Conservation (phyloP, 1,139 yeast genomes). For the Nematodospora anomalae region DNA sequence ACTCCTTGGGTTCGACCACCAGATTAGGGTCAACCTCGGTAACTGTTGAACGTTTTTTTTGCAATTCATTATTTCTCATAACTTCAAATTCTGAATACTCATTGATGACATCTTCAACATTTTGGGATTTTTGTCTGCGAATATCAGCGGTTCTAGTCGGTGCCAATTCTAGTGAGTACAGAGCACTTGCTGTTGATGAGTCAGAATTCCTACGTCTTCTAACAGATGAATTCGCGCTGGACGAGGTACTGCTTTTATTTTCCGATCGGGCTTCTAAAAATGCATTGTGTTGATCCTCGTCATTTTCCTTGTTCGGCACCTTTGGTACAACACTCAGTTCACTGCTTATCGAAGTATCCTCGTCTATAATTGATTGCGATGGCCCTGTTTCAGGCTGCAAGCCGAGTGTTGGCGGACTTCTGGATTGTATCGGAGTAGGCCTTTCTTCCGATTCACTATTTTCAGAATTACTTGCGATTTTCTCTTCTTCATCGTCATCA, state of each 20-base stretch:
- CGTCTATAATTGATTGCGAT: neutral
- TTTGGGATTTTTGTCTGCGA: conserved; percentile 50
- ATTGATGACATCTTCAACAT: conserved; percentile 54
- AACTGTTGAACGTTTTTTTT: conserved; percentile 10
- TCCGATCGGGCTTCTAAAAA: conserved; percentile 18
- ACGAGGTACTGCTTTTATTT: neutral
- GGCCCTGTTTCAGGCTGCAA: neutral
- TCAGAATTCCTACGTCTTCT: conserved; percentile 15
- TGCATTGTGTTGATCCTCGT: conserved; percentile 20
- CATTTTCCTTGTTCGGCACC: conserved; percentile 7
- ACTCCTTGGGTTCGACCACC: conserved; percentile 6
- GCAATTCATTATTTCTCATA: conserved; percentile 22
- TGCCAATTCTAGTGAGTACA: conserved; percentile 16
- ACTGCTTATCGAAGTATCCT: conserved; percentile 3
- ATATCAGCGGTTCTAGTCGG: conserved; percentile 35
- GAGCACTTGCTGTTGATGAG: conserved; percentile 14
- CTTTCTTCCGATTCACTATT: conserved; percentile 13
- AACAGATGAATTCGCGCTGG: conserved; percentile 9
- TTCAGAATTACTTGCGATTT: neutral
- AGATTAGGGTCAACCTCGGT: conserved; percentile 15
- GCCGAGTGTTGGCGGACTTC: neutral
- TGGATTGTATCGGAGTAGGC: neutral
- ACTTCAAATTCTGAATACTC: conserved; percentile 57
- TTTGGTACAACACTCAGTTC: conserved; percentile 7
- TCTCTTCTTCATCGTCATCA: conserved; percentile 7